Evolutionary conservation across 208 protist genomes (phyloP), one percentile per base, ranked within the genome.

Genomic region (Acanthamoeba rhysodes): DNA sequence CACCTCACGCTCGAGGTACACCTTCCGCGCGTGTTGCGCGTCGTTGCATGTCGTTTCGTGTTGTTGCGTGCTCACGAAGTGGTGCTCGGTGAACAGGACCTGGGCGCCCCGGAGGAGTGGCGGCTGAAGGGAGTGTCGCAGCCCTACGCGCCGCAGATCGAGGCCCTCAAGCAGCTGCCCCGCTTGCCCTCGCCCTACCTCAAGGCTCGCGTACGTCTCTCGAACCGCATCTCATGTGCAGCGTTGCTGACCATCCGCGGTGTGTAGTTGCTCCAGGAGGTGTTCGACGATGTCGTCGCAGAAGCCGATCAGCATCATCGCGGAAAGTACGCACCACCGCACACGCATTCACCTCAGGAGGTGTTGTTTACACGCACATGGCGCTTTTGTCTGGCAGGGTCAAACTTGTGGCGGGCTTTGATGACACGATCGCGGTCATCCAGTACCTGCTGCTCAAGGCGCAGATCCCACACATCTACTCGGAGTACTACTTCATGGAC

Each of bases 401-500:
- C 37, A 84, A 84, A 37, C 45, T 84, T 7, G 24, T 16, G 34
- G 41, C 74, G 5, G 74, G 74, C 22, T 84, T 55, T 20, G 74
- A 84, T 22, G 74, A 84, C 74, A 84, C 74, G 74, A 84, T 84
- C 34, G 74, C 74, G 34, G 74, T 84, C n/a, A 84, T 84, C 32
- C 74, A 84, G 74, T 84, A 84, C 41, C 24, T 84, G 74, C 24
- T 45, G 41, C 45, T 84, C 41, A 84, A 84, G 74, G 74, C 74
- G 34, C 74, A 84, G 45, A 84, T 84, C 9, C 74, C 74, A 6
- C 34, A 84, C 45, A 27, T 84, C 74, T 84, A 84, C 45, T 84
- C 74, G 4, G 74, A 84, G 45, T 84, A n/a, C 74, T 84, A 84
- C 74, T 84, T 84, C 74, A 84, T 84, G 34, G 74, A 84, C 74